Evolutionary conservation across 1,139 yeast genomes (phyloP), one percentile per base, ranked within the genome.

Genomic region (Protomyces arabidopsidicola): DNA sequence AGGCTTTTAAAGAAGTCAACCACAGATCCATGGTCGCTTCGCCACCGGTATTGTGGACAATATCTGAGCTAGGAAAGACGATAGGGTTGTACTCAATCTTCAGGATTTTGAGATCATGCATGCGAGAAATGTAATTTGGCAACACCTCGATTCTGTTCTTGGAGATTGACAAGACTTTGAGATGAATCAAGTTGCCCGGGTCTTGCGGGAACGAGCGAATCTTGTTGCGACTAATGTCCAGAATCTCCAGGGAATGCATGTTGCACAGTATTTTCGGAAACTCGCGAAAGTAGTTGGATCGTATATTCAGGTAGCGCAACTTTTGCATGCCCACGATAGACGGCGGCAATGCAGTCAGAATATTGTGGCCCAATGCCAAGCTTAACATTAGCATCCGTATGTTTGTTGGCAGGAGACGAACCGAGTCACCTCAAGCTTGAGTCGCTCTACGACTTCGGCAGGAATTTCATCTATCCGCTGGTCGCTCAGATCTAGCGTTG

Each of bases 71-170:
- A 0, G 88, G 87, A 64, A 79, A 70, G 1, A 80, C 72, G 61
- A 88, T 77, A 0, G 90, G 90, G 68, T 88, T 88, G 45, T 81
- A 84, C n/a, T 83, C 84, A 3, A 87, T 78, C 71, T 87, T 93
- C n/a, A 88, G 76, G 60, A 86, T 81, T 66, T 82, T 80, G 60
- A 89, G 77, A 63, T 78, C 79, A 2, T 76, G 73, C 68, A 88
- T 73, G 48, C 81, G 82, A 0, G 84, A 81, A 36, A 85, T 74
- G 10, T 80, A 77, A 0, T 84, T 83, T 8, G 90, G 85, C 20
- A 88, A 75, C 55, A 80, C 80, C 60, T 81, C 78, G 68, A 89
- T 79, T 52, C 76, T 76, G 74, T 89, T 89, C 67, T 82, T 81
- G 65, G 84, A 84, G 65, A 89, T 75, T 12, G 88, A 84, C 18